These are phyloP conservation scores for Hyaloperonospora brassicae DNA, from an alignment of 352 stramenopile species.

Conservation along the genomic window DNA sequence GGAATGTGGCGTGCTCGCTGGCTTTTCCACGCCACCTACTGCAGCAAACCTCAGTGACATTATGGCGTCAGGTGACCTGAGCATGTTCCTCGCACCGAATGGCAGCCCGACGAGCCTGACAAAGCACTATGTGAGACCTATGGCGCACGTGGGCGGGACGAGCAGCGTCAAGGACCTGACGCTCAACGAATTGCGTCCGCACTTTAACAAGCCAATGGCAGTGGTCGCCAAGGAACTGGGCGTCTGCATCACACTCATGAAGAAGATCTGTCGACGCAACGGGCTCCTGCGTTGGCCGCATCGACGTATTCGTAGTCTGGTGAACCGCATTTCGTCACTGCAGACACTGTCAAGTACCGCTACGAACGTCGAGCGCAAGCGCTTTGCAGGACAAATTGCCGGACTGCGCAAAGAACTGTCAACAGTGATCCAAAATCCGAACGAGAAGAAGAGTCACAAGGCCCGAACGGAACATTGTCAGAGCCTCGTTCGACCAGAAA, in stretches of 20 bases:
- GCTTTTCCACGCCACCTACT: slow-evolving; percentile 21
- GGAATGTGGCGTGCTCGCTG: slow-evolving; percentile 14
- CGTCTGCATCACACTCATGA: slow-evolving; percentile 83
- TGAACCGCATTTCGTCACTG: slow-evolving; percentile 74
- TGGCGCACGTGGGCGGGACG: slow-evolving; percentile 26
- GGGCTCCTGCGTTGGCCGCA: slow-evolving; percentile 77
- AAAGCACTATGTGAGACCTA: slow-evolving; percentile 41
- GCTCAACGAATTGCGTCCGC: slow-evolving; percentile 68
- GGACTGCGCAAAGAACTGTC: slow-evolving; percentile 58
- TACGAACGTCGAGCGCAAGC: slow-evolving; percentile 41
- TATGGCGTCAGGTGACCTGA: slow-evolving; percentile 38
- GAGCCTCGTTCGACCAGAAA: slow-evolving; percentile 20
- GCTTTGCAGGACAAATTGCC: slow-evolving; percentile 56
- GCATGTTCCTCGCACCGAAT: slow-evolving; percentile 31
- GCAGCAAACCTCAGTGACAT: slow-evolving; percentile 35
- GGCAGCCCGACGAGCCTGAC: slow-evolving; percentile 32
- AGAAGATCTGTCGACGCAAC: slow-evolving; percentile 82
- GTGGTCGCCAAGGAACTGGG: slow-evolving; percentile 75
- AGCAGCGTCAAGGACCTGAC: slow-evolving; percentile 72
- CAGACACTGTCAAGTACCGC: slow-evolving; percentile 55
- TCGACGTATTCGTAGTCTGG: slow-evolving; percentile 67
- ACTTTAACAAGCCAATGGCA: slow-evolving; percentile 83
- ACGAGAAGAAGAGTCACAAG: slow-evolving; percentile 80
- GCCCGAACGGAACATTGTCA: slow-evolving; percentile 46
- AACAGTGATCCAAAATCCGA: slow-evolving; percentile 77